phyloP scores from a whole-genome alignment of 1,139 yeast species.

The Saccharomyces hybrid region DNA sequence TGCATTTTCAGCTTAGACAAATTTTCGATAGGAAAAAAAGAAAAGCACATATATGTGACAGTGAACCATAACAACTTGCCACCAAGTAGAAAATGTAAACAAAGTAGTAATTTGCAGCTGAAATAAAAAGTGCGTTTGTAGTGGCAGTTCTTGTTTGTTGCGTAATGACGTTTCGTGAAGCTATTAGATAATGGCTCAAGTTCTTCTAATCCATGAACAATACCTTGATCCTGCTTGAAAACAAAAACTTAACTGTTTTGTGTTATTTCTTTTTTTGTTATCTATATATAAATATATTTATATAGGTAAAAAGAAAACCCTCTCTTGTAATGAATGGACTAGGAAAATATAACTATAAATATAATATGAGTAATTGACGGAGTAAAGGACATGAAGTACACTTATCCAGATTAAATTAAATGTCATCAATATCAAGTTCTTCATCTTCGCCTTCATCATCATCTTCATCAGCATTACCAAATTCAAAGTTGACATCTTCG shows the following conservation, averaged over 20 bases:
- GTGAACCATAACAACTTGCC: neutral
- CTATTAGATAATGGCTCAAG: neutral
- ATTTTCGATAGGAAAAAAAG: neutral
- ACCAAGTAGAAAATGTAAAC: neutral
- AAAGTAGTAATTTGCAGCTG: neutral
- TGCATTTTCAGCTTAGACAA: neutral
- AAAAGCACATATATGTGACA: neutral
- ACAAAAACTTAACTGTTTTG: too few species aligned
- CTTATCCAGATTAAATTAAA: constrained; percentile 12
- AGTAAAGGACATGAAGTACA: constrained; percentile 4
- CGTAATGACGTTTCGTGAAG: neutral
- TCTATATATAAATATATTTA: constrained; percentile 5
- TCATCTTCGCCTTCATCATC: constrained; percentile 65
- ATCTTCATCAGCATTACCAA: constrained; percentile 85
- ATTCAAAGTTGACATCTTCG: constrained; percentile 96
- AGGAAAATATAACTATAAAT: constrained; percentile 1
- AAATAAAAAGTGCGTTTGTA: neutral
- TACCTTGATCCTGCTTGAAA: neutral
- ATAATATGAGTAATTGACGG: neutral
- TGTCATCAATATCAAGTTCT: constrained; percentile 53
- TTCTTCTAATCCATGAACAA: neutral
- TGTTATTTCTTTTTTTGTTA: constrained; percentile 8
- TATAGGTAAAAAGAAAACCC: constrained; percentile 6
- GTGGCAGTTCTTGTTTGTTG: neutral
- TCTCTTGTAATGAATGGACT: neutral